A percentile compares a stretch with the other conserved stretches of the same genome.
These are phyloP conservation scores for Aspergillus sp. DNA, from an alignment of 2,329 filamentous ascomycete genomes.

Conservation along the genomic window DNA sequence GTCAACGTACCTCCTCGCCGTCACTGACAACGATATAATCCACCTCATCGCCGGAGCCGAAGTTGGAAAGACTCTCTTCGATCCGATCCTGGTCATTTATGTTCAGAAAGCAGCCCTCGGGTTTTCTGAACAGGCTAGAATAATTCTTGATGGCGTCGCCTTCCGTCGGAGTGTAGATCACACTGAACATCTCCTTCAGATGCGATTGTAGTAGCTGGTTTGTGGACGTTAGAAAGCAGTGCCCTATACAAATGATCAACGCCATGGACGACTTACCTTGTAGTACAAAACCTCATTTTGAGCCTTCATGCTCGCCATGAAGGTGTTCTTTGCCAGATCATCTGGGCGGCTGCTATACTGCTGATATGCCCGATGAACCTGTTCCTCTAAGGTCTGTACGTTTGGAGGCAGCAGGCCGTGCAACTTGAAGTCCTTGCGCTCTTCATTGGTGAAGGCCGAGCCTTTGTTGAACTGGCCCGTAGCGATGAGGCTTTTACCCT, in stretches of 20 bases:
- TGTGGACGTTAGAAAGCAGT: neutral
- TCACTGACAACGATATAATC: conserved; percentile 89
- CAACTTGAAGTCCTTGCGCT: conserved; percentile 69
- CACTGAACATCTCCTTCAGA: conserved; percentile 80
- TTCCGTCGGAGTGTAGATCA: conserved; percentile 92
- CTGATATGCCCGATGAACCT: conserved; percentile 73
- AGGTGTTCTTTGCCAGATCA: conserved; percentile 80
- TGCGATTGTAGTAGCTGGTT: conserved; percentile 69
- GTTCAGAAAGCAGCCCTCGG: conserved; percentile 79
- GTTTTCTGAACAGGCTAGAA: conserved; percentile 71
- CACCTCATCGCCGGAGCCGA: conserved; percentile 70
- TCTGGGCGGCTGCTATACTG: conserved; percentile 67
- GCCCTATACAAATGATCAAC: neutral
- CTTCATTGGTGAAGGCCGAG: conserved; percentile 69
- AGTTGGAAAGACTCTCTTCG: conserved; percentile 65
- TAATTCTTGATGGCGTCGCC: conserved; percentile 86
- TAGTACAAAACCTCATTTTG: conserved; percentile 85
- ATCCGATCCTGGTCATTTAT: conserved; percentile 68
- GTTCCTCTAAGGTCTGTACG: conserved; percentile 73
- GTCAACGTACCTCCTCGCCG: conserved; percentile 48
- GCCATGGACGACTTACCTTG: conserved; percentile 49
- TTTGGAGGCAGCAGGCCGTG: conserved; percentile 70
- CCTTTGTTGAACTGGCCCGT: conserved; percentile 78
- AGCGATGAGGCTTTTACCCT: conserved; percentile 59
- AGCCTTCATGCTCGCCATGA: conserved; percentile 79